These are phyloP conservation scores for Agrocybe chaxingu DNA, from an alignment of 768 basidiomycete genomes.

Conservation along the genomic window DNA sequence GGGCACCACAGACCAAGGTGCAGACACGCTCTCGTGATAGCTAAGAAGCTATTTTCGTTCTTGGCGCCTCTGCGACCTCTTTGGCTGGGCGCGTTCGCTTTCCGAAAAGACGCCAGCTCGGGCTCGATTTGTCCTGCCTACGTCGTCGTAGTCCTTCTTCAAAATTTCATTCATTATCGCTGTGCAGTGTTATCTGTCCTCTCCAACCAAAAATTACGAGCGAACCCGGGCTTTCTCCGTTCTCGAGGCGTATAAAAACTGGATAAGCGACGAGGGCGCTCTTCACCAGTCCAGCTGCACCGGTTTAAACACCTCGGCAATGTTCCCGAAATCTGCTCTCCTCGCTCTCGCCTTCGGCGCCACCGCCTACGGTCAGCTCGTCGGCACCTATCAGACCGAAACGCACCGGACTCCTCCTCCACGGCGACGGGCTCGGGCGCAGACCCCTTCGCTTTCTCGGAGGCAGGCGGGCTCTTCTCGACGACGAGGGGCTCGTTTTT, in stretches of 20 bases:
- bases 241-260: conserved; percentile 1
- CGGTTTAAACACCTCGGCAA: conserved; percentile 10
- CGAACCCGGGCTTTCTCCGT: conserved; percentile 4
- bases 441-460: no score
- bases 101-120: not conserved
- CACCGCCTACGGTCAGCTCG: conserved; percentile 43
- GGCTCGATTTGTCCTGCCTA: not conserved
- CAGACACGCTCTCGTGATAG: not conserved
- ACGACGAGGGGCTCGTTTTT: no score
- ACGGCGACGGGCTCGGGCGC: no score
- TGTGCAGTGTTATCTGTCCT: not conserved
- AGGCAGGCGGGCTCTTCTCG: no score
- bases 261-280: not conserved
- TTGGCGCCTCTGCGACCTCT: not conserved
- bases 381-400: conserved; percentile 46
- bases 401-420: no score
- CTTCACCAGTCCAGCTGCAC: conserved; percentile 4
- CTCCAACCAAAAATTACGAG: not conserved
- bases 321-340: conserved; percentile 34
- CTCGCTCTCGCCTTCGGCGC: conserved; percentile 30
- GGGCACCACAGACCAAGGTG: not conserved
- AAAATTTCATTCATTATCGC: not conserved
- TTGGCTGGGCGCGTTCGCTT: not conserved
- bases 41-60: not conserved
- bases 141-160: not conserved